Conservation (phyloP, 345 rosid genomes). For the Eutrema yunnanense region DNA sequence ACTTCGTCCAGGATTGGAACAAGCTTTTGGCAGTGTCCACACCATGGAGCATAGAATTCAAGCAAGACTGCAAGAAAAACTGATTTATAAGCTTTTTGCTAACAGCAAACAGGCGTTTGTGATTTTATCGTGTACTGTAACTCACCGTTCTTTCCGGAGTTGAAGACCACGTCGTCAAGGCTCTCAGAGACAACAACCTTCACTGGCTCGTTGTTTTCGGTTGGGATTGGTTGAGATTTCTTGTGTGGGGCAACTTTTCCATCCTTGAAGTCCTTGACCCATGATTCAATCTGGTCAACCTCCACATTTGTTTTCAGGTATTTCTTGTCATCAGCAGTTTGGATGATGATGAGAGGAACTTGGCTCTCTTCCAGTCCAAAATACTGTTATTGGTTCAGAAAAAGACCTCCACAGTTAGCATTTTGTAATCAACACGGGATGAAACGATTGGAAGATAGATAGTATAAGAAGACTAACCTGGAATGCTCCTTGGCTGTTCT, state of each 20-base stretch:
- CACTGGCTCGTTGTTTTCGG: constrained; percentile 73
- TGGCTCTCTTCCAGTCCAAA: constrained; percentile 92
- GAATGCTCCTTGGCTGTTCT: constrained; percentile 82
- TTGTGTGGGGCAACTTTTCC: constrained; percentile 59
- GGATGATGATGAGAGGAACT: constrained; percentile 76
- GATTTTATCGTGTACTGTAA: not conserved
- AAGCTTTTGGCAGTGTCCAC: constrained; percentile 92
- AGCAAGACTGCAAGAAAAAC: constrained; percentile 56
- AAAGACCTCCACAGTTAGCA: not conserved
- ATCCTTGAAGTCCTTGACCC: constrained; percentile 86
- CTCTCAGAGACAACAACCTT: constrained; percentile 86
- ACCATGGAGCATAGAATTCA: constrained; percentile 98
- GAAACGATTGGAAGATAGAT: not conserved
- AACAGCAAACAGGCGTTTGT: not conserved
- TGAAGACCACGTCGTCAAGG: constrained; percentile 62
- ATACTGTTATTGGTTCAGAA: constrained; percentile 45
- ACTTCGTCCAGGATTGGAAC: constrained; percentile 97
- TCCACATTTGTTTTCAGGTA: constrained; percentile 73
- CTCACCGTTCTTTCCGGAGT: constrained; percentile 84
- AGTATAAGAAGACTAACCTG: constrained; percentile 52
- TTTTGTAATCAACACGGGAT: not conserved
- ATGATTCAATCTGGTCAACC: constrained; percentile 63
- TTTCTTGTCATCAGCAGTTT: constrained; percentile 69
- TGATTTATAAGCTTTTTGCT: not conserved
- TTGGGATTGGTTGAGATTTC: constrained; percentile 87